phyloP scores from a whole-genome alignment of 1,284 basidiomycete species.

The Papiliotrema flavescens region DNA sequence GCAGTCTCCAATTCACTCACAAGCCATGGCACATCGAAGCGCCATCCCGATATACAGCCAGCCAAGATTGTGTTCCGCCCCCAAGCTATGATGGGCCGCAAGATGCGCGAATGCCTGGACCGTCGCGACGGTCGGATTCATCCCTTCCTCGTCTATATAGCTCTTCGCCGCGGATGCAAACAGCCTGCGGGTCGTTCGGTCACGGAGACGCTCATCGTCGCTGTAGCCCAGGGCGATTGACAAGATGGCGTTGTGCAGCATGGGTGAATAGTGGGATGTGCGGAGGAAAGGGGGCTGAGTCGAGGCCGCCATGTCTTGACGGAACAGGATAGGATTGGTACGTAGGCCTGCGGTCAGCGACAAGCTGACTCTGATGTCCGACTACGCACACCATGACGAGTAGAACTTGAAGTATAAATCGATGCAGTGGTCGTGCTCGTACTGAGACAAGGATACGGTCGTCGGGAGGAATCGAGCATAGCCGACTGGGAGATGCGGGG shows the following conservation, averaged over 20 bases:
- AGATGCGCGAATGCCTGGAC: constrained; percentile 59
- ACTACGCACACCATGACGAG: constrained; percentile 26
- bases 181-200: constrained; percentile 52
- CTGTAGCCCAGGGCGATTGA: constrained; percentile 60
- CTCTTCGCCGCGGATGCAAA: constrained; percentile 59
- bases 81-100: constrained; percentile 58
- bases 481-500: constrained; percentile 7
- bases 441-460: constrained; percentile 16
- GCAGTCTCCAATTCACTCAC: constrained; percentile 21
- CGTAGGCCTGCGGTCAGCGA: constrained; percentile 18
- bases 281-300: constrained; percentile 31
- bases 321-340: constrained; percentile 21
- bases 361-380: background rate
- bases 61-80: constrained; percentile 29
- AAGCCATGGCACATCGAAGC: constrained; percentile 19
- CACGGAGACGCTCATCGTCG: constrained; percentile 56
- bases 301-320: constrained; percentile 18
- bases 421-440: constrained; percentile 21
- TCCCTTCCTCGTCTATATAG: constrained; percentile 59
- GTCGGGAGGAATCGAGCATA: constrained; percentile 21
- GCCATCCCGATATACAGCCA: constrained; percentile 32
- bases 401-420: constrained; percentile 30
- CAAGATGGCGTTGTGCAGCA: constrained; percentile 65
- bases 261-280: constrained; percentile 63
- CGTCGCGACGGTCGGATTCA: constrained; percentile 58